Base-by-base conservation (phyloP, 2,329 filamentous ascomycete genomes). In the Fusarium sarcochroum region DNA sequence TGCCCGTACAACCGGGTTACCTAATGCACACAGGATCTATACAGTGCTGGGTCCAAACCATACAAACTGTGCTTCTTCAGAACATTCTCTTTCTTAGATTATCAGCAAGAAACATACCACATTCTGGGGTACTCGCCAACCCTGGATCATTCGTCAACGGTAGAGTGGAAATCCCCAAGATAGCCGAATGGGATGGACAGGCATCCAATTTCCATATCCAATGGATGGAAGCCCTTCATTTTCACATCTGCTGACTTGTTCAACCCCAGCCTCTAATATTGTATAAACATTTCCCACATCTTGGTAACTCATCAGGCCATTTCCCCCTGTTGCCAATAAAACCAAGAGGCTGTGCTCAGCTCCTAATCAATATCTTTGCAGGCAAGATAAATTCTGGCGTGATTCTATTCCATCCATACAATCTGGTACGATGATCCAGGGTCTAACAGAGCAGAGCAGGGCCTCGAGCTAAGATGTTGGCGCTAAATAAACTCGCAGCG, bases 401-500 rank as follows among this genome's bases (percentile, higher is more conserved):
- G 58, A 59, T 55, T 30, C 40, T 8, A 23, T 32, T 44, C 32
- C 5, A 18, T 25, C 37, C 5, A 18, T 21, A 44, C n/a, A 15
- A 40, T 30, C 45, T 62, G 58, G 49, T 52, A 57, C 56, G 63
- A 69, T 60, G 7, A 17, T 13, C 44, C 23, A 59, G 13, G 35
- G 15, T 38, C 40, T 41, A 18, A 37, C 27, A 52, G 42, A 40
- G 42, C 30, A 9, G 5, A 23, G 41, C 44, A 60, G 32, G 47
- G 45, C 37, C 40, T 61, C 32, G 49, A 21, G 51, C 56, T 35
- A 62, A 30, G 23, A 30, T 45, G n/a, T 44, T 44, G 21, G 55
- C 56, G 66, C 66, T 54, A 69, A 50, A 49, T 63, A 37, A 47
- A 50, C 52, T 37, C 25, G 21, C 47, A 55, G 46, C 41, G 34